Conservation (phyloP, 768 basidiomycete species). For the Suillus subalutaceus region DNA sequence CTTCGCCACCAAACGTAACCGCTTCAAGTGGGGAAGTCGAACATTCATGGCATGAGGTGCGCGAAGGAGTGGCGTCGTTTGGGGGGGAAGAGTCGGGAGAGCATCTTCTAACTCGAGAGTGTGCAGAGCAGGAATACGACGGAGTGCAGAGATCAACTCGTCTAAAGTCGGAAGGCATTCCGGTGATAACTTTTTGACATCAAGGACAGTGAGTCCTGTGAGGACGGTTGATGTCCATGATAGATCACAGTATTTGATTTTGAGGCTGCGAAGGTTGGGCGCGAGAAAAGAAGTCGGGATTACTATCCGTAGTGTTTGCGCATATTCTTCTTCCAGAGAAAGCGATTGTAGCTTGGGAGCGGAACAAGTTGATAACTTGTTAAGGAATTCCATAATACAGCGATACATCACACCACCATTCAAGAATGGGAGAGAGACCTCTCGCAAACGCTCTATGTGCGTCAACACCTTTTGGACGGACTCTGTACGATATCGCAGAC, state of each 20-base stretch:
- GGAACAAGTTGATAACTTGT: conserved; percentile 19
- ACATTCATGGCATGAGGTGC: neutral
- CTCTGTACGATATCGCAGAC: conserved; percentile 33
- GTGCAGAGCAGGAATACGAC: conserved; percentile 36
- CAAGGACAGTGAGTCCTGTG: conserved; percentile 39
- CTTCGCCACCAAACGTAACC: neutral
- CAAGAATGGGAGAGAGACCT: conserved; percentile 31
- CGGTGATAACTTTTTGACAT: conserved; percentile 32
- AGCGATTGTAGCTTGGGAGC: conserved; percentile 40
- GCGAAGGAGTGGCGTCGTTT: neutral
- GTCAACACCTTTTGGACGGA: conserved; percentile 34
- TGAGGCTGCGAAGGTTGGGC: conserved; percentile 38
- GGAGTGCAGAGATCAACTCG: conserved; percentile 37
- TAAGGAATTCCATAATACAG: conserved; percentile 30
- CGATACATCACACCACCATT: conserved; percentile 26
- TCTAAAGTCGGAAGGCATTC: conserved; percentile 32
- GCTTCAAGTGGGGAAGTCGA: neutral
- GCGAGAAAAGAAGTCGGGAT: conserved; percentile 19
- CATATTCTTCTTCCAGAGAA: conserved; percentile 22
- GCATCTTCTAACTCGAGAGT: conserved; percentile 39
- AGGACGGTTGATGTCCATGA: conserved; percentile 41
- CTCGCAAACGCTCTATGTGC: conserved; percentile 37
- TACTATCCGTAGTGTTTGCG: neutral
- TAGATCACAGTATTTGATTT: conserved; percentile 38
- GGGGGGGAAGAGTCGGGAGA: conserved; percentile 26